phyloP scores from a whole-genome alignment of 306 rosid species.

The Hippophae tibetana region DNA sequence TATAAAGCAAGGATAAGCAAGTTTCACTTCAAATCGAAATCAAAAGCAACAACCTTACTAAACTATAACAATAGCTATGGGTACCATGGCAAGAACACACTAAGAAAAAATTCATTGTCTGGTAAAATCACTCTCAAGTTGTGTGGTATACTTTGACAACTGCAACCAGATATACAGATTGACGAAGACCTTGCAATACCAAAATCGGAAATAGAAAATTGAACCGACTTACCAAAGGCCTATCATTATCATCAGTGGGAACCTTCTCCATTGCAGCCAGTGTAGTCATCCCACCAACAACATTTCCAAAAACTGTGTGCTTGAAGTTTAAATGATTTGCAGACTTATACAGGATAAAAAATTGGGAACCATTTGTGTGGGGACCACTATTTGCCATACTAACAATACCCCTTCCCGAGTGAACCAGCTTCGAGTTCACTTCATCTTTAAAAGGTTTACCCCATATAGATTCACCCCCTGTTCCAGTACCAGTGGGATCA shows the following conservation, averaged over 20 bases:
- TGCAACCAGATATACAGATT: too few species aligned
- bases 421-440: constrained; percentile 80
- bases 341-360: constrained; percentile 85
- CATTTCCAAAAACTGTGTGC: constrained; percentile 87
- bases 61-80: too few species aligned
- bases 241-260: constrained; percentile 80
- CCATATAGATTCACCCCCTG: constrained; percentile 97
- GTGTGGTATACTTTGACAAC: too few species aligned
- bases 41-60: too few species aligned
- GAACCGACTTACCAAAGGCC: constrained; percentile 52
- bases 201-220: background rate
- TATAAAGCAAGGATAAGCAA: too few species aligned
- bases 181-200: background rate
- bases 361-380: constrained; percentile 96
- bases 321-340: constrained; percentile 90
- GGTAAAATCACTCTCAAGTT: too few species aligned
- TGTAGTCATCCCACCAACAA: constrained; percentile 88
- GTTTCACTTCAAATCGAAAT: too few species aligned
- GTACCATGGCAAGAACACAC: too few species aligned
- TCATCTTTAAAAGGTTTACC: constrained; percentile 91
- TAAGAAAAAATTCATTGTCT: too few species aligned
- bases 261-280: constrained; percentile 87
- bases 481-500: constrained; percentile 94
- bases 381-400: constrained; percentile 99
- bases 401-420: constrained; percentile 90